Base-by-base conservation (phyloP, 331 rosid genomes). In the Acacia pycnantha region DNA sequence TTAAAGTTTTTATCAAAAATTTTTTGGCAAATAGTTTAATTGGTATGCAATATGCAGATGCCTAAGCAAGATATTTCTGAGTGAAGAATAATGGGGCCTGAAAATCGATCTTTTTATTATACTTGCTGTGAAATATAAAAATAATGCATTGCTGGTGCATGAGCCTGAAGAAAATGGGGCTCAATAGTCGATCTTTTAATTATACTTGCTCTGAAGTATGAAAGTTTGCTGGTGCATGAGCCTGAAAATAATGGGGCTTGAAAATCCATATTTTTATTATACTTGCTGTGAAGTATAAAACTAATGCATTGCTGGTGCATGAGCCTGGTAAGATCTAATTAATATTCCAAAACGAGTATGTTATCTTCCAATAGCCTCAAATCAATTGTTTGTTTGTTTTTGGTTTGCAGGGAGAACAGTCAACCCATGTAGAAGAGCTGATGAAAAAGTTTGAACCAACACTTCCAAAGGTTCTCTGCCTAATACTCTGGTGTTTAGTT, bases 381-480 rank as follows among this genome's bases (percentile, higher is more conserved):
- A 61, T 75, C 76, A 12, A 74, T 56, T 11, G 50, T 40, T 21
- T 33, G 6, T 15, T 56, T 66, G 66, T 79, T 79, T 88, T 67
- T 73, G 74, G 73, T 79, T 82, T 83, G 47, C 88, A 91, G 97
- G 90, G 82, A 76, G 91, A 81, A 82, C 91, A 77, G 69, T 84
- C 94, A 68, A 90, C 74, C 71, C 97, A 86, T 81, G 97, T 93
- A 61, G 74, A 88, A 73, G 90, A 91, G 22, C 82, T 95, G 59
- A 90, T 93, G 76, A 85, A 87, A 84, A 84, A 87, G 81, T 87
- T 95, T 26, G 82, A 88, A 70, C 95, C 97, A 76, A 89, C 93
- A 77, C 87, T 94, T 87, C 85, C 95, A 62, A 87, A 93, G 98
- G 97, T 93, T 84, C 79, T 78, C 89, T 90, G 67, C 86, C 80